Percentiles rank a stretch among this genome's conserved stretches.
phyloP scores from a whole-genome alignment of 371 early-diverging fungal genomes.

The Haplosporangium sp. region DNA sequence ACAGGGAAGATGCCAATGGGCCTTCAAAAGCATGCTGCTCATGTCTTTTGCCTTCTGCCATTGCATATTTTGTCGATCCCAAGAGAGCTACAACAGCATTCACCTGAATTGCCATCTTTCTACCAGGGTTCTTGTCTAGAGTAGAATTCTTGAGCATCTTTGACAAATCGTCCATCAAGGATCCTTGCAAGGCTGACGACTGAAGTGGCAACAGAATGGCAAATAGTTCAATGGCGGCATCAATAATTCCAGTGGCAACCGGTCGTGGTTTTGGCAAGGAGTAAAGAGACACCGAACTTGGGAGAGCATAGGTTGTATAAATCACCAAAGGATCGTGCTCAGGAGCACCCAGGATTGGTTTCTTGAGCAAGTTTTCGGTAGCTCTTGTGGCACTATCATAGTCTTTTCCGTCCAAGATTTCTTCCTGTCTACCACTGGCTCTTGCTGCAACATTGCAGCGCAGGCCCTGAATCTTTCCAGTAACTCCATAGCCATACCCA shows the following conservation, averaged over 20 bases:
- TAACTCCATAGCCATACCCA: conserved; percentile 74
- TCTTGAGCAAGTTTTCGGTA: conserved; percentile 65
- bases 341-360: conserved; percentile 70
- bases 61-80: conserved; percentile 73
- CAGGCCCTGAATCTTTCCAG: conserved; percentile 70
- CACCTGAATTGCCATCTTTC: conserved; percentile 81
- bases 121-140: conserved; percentile 78
- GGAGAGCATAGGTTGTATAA: conserved; percentile 62
- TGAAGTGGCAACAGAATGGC: conserved; percentile 75
- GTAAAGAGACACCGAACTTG: conserved; percentile 41
- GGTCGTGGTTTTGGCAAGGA: conserved; percentile 58
- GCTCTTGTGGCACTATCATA: conserved; percentile 61
- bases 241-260: conserved; percentile 59
- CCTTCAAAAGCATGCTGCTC: conserved; percentile 52
- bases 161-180: conserved; percentile 79
- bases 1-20: conserved; percentile 40
- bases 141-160: conserved; percentile 71
- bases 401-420: conserved; percentile 71
- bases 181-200: conserved; percentile 78
- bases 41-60: conserved; percentile 55
- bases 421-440: conserved; percentile 58
- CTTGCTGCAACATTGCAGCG: conserved; percentile 60
- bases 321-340: conserved; percentile 71
- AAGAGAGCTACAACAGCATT: conserved; percentile 83
- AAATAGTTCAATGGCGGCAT: conserved; percentile 81